Conservation (phyloP, 1,139 yeast genomes). For the Yamadazyma dendronema region DNA sequence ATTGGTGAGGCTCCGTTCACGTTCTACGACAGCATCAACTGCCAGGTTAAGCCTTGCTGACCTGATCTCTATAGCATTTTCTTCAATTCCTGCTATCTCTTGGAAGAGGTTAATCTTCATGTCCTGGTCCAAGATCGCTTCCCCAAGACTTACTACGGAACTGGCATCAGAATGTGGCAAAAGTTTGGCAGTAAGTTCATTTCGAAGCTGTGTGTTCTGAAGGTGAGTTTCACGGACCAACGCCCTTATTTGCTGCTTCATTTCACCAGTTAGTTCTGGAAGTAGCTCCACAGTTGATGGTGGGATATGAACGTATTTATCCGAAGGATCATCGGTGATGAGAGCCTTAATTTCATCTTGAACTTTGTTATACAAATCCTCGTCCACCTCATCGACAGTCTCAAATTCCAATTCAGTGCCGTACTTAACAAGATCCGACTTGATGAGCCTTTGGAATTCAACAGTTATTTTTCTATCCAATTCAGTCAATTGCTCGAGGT, state of each 20-base stretch:
- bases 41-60: slow-evolving; percentile 10
- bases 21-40: slow-evolving; percentile 10
- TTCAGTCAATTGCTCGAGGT: slow-evolving; percentile 4
- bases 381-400: slow-evolving; percentile 42
- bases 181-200: not conserved
- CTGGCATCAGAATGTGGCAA: not conserved
- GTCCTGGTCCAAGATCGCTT: not conserved
- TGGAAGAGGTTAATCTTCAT: slow-evolving; percentile 1
- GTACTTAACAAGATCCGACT: slow-evolving; percentile 47
- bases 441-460: slow-evolving; percentile 40
- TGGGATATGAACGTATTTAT: no score
- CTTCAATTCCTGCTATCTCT: slow-evolving; percentile 5
- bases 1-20: no score
- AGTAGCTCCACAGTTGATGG: no score
- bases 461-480: slow-evolving; percentile 27
- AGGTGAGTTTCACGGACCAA: not conserved
- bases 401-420: slow-evolving; percentile 22
- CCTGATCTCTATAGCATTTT: slow-evolving; percentile 8
- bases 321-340: no score
- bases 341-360: not conserved
- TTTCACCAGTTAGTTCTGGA: not conserved
- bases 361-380: slow-evolving; percentile 17
- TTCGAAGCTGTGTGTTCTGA: not conserved
- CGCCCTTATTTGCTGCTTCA: not conserved
- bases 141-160: not conserved